A percentile compares a stretch with the other conserved stretches of the same genome.
phyloP scores from a whole-genome alignment of 2,329 filamentous ascomycete genomes.

The Zymoseptoria tritici region DNA sequence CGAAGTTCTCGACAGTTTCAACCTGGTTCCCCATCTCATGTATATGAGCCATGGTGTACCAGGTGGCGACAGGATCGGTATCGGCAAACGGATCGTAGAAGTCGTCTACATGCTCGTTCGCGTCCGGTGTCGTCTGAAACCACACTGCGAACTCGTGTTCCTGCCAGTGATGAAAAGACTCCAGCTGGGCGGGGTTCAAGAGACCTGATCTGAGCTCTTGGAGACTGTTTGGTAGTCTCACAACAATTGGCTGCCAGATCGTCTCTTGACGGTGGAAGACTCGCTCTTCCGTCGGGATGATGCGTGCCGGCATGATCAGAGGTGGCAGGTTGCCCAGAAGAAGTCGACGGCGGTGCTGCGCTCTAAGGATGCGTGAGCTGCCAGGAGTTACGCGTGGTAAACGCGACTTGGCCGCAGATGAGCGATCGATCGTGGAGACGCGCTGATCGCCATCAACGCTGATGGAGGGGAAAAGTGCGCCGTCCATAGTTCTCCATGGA shows the following conservation, averaged over 20 bases:
- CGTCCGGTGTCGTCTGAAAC: not conserved
- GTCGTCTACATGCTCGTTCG: not conserved
- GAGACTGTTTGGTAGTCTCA: not conserved
- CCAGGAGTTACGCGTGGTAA: too few relatives aligned
- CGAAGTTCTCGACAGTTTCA: not conserved
- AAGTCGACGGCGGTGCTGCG: not conserved
- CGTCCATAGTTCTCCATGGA: not conserved
- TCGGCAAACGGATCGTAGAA: not conserved
- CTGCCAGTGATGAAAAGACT: not conserved
- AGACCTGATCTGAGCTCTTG: not conserved
- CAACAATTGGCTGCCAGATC: not conserved
- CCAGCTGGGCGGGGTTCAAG: not conserved
- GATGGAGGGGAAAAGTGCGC: too few relatives aligned
- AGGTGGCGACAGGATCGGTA: not conserved
- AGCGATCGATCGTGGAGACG: not conserved
- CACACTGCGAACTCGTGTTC: not conserved
- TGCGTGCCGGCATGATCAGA: not conserved
- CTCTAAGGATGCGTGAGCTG: too few relatives aligned
- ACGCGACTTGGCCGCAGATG: not conserved
- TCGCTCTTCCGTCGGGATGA: not conserved
- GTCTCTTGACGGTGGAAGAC: not conserved
- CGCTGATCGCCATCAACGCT: too few relatives aligned
- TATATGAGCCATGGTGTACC: not conserved
- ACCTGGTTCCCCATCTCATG: not conserved
- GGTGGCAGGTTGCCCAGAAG: not conserved